A percentile compares a stretch with the other conserved stretches of the same genome.
These are phyloP conservation scores for Scheffersomyces insectosa DNA, from an alignment of 1,139 yeast species.

Conservation along the genomic window DNA sequence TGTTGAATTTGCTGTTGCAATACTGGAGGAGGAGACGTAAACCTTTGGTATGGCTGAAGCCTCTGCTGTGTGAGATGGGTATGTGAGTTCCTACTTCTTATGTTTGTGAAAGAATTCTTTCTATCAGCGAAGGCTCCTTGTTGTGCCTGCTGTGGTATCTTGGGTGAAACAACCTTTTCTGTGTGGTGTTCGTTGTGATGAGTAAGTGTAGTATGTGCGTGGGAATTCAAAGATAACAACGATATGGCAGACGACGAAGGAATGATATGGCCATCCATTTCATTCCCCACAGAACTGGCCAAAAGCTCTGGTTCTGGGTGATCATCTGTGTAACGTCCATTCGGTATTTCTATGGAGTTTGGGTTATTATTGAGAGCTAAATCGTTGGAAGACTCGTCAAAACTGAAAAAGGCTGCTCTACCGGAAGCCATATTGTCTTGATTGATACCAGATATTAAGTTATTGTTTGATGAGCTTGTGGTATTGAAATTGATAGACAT, in stretches of 20 bases:
- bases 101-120: conserved; percentile 23
- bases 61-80: conserved; percentile 35
- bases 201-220: conserved; percentile 4
- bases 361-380: neutral
- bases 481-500: neutral
- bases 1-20: conserved; percentile 1
- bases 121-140: conserved; percentile 18
- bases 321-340: conserved; percentile 23
- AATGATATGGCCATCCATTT: conserved; percentile 48
- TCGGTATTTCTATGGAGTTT: conserved; percentile 3
- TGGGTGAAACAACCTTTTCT: neutral
- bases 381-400: conserved; percentile 4
- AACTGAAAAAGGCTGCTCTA: conserved; percentile 6
- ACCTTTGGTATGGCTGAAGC: conserved; percentile 38
- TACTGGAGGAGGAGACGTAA: conserved; percentile 32
- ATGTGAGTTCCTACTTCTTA: conserved; percentile 31
- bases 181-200: conserved; percentile 2
- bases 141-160: conserved; percentile 5
- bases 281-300: conserved; percentile 57
- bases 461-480: neutral
- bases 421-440: neutral
- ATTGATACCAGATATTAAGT: neutral
- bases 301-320: conserved; percentile 56
- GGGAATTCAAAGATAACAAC: conserved; percentile 44
- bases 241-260: conserved; percentile 60